phyloP scores from a whole-genome alignment of 768 basidiomycete species.

The Leccinum imitatum region DNA sequence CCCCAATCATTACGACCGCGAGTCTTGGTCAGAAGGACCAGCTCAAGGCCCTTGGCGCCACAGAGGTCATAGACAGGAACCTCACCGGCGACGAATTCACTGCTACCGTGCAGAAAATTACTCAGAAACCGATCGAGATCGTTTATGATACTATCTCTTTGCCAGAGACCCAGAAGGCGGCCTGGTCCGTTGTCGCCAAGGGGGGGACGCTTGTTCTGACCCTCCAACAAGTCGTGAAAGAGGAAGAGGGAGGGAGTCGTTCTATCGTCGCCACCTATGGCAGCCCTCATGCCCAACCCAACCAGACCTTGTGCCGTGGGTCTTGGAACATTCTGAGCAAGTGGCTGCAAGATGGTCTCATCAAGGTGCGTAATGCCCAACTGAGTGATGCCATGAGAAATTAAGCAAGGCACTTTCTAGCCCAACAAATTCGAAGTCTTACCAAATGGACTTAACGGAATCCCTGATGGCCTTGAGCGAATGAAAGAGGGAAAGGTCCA shows the following conservation, averaged over 20 bases:
- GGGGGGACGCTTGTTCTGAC: too few relatives aligned
- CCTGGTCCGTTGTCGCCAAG: constrained; percentile 31
- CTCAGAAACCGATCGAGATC: constrained; percentile 16
- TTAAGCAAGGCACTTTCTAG: constrained; percentile 21
- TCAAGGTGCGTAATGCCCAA: constrained; percentile 20
- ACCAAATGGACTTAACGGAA: constrained; percentile 39
- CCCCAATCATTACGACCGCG: constrained; percentile 42
- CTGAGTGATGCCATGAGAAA: background rate
- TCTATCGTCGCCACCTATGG: constrained; percentile 25
- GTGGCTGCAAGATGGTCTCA: constrained; percentile 27
- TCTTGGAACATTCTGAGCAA: constrained; percentile 22
- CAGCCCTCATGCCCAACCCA: constrained; percentile 20
- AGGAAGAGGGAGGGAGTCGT: constrained; percentile 23
- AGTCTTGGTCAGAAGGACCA: constrained; percentile 29
- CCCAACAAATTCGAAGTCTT: constrained; percentile 44
- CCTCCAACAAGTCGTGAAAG: constrained; percentile 22
- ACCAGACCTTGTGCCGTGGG: constrained; percentile 16
- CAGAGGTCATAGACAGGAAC: constrained; percentile 39
- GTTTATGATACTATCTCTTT: constrained; percentile 35
- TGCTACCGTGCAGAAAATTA: constrained; percentile 27
- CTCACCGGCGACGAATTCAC: constrained; percentile 14
- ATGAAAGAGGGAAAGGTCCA: constrained; percentile 39
- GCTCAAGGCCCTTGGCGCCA: constrained; percentile 40
- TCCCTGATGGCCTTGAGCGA: constrained; percentile 36
- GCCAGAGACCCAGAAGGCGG: constrained; percentile 36